These are phyloP conservation scores for Psidium guajava DNA, from an alignment of 345 rosid species.

Conservation along the genomic window DNA sequence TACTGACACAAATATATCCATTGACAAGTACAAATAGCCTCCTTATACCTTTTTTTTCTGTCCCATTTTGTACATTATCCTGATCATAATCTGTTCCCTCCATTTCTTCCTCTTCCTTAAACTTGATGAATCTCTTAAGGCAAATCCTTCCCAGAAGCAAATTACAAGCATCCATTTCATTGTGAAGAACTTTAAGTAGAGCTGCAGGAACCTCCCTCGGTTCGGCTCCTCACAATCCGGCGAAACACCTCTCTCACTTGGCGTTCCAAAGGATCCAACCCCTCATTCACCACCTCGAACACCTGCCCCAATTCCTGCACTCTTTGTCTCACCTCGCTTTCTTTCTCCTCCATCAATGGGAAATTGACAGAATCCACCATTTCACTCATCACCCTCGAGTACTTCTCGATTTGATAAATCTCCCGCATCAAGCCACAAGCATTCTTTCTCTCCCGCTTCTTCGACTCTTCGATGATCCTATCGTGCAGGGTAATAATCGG, in stretches of 20 bases:
- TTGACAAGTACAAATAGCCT: not conserved
- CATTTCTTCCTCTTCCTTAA: not conserved
- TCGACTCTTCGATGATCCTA: slow-evolving; percentile 66
- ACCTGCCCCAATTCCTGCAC: slow-evolving; percentile 55
- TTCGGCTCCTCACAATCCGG: slow-evolving; percentile 69
- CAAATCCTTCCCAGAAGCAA: not conserved
- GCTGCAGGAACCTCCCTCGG: slow-evolving; percentile 31
- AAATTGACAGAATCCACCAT: slow-evolving; percentile 57
- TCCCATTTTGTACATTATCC: not conserved
- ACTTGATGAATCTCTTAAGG: not conserved
- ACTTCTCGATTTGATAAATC: slow-evolving; percentile 63
- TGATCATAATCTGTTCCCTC: not conserved
- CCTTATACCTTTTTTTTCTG: not conserved
- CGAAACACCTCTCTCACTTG: slow-evolving; percentile 77
- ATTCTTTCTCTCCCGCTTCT: slow-evolving; percentile 64
- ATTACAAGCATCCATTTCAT: not conserved
- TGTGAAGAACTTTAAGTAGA: not conserved
- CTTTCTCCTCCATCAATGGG: slow-evolving; percentile 55
- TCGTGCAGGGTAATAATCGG: slow-evolving; percentile 56
- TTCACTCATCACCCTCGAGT: slow-evolving; percentile 48
- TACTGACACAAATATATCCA: not conserved
- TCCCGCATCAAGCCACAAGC: slow-evolving; percentile 73
- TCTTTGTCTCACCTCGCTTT: slow-evolving; percentile 48
- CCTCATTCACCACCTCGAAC: slow-evolving; percentile 39
- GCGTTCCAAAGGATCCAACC: slow-evolving; percentile 73